Evolutionary conservation across 352 stramenopile species (phyloP).

Genomic region (Globisporangium cystogenes): DNA sequence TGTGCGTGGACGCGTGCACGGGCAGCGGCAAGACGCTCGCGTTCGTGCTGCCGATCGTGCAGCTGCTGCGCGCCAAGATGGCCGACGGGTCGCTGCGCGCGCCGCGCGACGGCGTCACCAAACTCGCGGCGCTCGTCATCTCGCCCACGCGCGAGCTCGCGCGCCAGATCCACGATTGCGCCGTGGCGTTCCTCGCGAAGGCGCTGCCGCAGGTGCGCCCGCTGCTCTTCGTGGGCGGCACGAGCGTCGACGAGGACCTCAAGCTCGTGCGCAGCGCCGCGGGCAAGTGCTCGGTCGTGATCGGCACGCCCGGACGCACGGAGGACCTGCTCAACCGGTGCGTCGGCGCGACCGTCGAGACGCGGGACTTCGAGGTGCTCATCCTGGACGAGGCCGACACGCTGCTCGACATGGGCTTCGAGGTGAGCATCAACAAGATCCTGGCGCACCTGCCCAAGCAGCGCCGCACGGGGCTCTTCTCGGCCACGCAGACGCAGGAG

Average conservation of each 20-base stretch:
- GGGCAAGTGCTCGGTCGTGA: constrained; percentile 68
- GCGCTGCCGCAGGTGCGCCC: constrained; percentile 64
- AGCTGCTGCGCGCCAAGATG: constrained; percentile 81
- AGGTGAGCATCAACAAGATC: constrained; percentile 95
- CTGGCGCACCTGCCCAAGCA: constrained; percentile 95
- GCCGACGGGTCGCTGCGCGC: constrained; percentile 50
- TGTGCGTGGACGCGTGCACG: constrained; percentile 93
- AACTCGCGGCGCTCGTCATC: constrained; percentile 81
- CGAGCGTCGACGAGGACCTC: constrained; percentile 83
- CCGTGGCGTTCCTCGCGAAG: constrained; percentile 49
- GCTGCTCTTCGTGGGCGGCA: constrained; percentile 89
- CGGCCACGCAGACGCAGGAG: constrained; percentile 91
- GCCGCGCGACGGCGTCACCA: constrained; percentile 52
- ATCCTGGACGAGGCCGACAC: constrained; percentile 99
- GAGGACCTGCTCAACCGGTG: constrained; percentile 88
- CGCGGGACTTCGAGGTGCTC: constrained; percentile 94
- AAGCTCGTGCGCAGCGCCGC: constrained; percentile 47
- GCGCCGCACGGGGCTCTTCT: constrained; percentile 92
- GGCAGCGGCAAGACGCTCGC: constrained; percentile 94
- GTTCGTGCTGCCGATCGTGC: constrained; percentile 93
- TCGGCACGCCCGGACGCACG: constrained; percentile 79
- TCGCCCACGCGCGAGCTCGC: constrained; percentile 89
- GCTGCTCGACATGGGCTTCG: constrained; percentile 97
- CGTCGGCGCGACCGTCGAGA: constrained; percentile 72
- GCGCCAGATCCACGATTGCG: constrained; percentile 78